phyloP scores from a whole-genome alignment of 2,329 filamentous ascomycete genomes.

The Mariannaea elegans region DNA sequence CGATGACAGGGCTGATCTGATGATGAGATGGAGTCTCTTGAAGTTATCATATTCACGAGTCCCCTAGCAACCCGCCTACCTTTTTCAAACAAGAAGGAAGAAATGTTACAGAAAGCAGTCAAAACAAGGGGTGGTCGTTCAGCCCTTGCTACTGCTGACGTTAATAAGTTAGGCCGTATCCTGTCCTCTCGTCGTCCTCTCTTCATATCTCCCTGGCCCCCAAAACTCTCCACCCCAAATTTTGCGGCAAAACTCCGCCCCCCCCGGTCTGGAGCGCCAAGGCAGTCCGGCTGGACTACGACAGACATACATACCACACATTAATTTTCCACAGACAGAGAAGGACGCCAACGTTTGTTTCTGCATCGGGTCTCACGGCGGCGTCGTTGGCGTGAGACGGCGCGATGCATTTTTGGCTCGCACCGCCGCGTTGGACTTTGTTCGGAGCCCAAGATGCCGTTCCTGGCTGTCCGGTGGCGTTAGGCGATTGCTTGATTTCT shows the following conservation, averaged over 20 bases:
- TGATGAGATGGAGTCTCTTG: background rate
- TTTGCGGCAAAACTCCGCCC: slow-evolving; percentile 16
- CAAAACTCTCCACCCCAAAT: slow-evolving; percentile 2
- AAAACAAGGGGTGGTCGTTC: background rate
- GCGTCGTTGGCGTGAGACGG: slow-evolving; percentile 13
- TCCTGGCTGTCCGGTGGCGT: background rate
- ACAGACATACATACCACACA: background rate
- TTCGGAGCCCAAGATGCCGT: background rate
- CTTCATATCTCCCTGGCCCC: background rate
- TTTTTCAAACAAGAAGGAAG: background rate
- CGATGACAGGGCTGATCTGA: background rate
- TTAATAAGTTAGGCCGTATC: slow-evolving; percentile 8
- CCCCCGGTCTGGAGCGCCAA: slow-evolving; percentile 2
- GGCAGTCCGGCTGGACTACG: slow-evolving; percentile 5
- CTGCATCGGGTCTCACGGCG: slow-evolving; percentile 14
- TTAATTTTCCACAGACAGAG: slow-evolving; percentile 5
- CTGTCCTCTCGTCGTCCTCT: background rate
- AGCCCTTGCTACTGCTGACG: slow-evolving; percentile 21
- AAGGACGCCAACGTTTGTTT: no score
- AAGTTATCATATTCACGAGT: background rate
- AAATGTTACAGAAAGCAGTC: background rate
- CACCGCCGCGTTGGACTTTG: background rate
- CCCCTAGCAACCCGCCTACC: background rate
- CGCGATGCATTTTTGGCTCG: background rate
- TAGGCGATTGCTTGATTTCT: no score